A percentile compares a stretch with the other conserved stretches of the same genome.
phyloP scores from a whole-genome alignment of 305 asterid species.

The Nicotiana rustica region DNA sequence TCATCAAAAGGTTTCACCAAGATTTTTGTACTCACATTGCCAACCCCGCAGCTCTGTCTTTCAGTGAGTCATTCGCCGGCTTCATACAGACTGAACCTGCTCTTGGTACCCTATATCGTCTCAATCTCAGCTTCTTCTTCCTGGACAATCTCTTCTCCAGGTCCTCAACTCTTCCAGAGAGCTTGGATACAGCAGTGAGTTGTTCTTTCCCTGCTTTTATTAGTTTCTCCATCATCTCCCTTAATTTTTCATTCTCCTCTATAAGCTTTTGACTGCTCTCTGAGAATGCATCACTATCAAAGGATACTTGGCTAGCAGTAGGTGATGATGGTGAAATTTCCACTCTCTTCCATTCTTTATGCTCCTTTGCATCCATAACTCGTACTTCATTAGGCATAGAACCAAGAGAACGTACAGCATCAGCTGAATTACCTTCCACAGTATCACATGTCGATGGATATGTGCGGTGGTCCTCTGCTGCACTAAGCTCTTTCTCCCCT shows the following conservation, averaged over 20 bases:
- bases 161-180: slow-evolving; percentile 61
- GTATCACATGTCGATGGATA: not conserved
- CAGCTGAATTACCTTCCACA: not conserved
- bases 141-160: slow-evolving; percentile 60
- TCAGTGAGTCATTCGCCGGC: slow-evolving; percentile 30
- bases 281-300: slow-evolving; percentile 30
- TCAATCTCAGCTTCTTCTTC: slow-evolving; percentile 62
- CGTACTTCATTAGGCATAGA: not conserved
- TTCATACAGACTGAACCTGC: slow-evolving; percentile 39
- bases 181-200: slow-evolving; percentile 56
- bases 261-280: slow-evolving; percentile 52
- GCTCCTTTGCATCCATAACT: not conserved
- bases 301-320: slow-evolving; percentile 32
- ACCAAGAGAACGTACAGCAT: not conserved
- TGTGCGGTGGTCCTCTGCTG: not conserved
- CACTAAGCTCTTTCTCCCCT: not conserved
- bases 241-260: slow-evolving; percentile 68
- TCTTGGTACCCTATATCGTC: slow-evolving; percentile 24
- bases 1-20: not conserved
- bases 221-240: slow-evolving; percentile 64
- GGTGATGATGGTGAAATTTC: slow-evolving; percentile 30
- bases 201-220: slow-evolving; percentile 66
- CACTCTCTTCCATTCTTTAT: slow-evolving; percentile 15
- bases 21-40: slow-evolving; percentile 31
- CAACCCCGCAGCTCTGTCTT: slow-evolving; percentile 24